Evolutionary conservation across 2,329 filamentous ascomycete species (phyloP).

Genomic region (Trichoderma aggressivum): DNA sequence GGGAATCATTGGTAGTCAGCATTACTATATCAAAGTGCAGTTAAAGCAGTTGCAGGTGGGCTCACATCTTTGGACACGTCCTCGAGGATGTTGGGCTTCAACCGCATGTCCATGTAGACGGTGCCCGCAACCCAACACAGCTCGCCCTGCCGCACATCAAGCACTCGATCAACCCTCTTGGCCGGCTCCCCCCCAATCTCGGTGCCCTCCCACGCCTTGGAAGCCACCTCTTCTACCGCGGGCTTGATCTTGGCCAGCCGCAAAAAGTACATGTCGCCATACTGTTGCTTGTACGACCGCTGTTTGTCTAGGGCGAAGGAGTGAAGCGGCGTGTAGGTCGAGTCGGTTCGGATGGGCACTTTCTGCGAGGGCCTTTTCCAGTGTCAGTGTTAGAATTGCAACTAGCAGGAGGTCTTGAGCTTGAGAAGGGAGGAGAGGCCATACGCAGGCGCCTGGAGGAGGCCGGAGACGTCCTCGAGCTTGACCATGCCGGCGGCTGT

Average conservation of each 20-base stretch:
- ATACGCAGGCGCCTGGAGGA: slow-evolving; percentile 44
- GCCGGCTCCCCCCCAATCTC: slow-evolving; percentile 75
- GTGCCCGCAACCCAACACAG: slow-evolving; percentile 94
- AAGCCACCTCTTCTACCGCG: slow-evolving; percentile 69
- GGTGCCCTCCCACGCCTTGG: slow-evolving; percentile 72
- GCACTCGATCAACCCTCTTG: slow-evolving; percentile 75
- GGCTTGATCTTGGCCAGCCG: slow-evolving; percentile 85
- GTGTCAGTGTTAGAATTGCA: neutral
- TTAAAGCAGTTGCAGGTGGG: neutral
- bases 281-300: slow-evolving; percentile 87
- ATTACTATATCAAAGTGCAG: neutral
- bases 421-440: neutral
- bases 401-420: neutral
- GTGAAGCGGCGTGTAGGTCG: slow-evolving; percentile 68
- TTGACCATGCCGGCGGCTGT: slow-evolving; percentile 37
- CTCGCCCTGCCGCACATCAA: slow-evolving; percentile 93
- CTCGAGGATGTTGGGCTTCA: slow-evolving; percentile 94
- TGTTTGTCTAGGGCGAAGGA: slow-evolving; percentile 70
- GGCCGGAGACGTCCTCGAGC: slow-evolving; percentile 42
- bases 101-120: slow-evolving; percentile 92
- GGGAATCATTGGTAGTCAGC: neutral
- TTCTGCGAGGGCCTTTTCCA: slow-evolving; percentile 35
- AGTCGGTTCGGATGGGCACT: slow-evolving; percentile 50
- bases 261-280: slow-evolving; percentile 95
- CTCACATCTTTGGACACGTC: slow-evolving; percentile 88